Evolutionary conservation across 2,329 filamentous ascomycete species (phyloP).

Genomic region (Ceratocystis smalleyi): DNA sequence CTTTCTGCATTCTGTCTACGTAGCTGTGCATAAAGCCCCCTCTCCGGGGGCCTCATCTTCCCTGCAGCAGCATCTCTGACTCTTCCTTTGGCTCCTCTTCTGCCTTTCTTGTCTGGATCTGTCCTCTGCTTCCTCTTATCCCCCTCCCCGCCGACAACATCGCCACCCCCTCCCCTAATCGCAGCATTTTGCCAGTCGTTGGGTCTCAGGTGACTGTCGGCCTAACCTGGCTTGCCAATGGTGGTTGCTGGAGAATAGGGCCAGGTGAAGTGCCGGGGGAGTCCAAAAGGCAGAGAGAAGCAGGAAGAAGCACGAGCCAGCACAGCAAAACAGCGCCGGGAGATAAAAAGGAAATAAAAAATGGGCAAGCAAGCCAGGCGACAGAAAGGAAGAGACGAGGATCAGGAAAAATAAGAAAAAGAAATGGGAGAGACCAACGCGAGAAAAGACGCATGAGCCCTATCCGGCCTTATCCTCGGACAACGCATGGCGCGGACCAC

Average conservation of each 20-base stretch:
- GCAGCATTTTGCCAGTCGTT: neutral
- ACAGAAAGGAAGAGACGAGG: neutral
- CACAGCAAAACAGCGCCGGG: neutral
- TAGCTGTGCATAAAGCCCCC: neutral
- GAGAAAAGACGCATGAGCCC: slow-evolving; percentile 5
- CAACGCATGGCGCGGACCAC: neutral
- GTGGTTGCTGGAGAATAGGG: neutral
- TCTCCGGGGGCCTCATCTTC: neutral
- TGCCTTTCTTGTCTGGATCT: neutral
- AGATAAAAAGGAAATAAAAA: slow-evolving; percentile 3
- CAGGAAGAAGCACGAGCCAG: neutral
- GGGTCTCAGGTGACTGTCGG: neutral
- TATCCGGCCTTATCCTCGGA: slow-evolving; percentile 4
- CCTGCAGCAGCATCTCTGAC: neutral
- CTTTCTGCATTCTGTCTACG: neutral
- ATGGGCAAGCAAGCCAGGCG: too few relatives aligned
- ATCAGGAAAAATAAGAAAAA: neutral
- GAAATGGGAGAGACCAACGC: neutral
- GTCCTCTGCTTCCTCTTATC: neutral
- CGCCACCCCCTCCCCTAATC: neutral
- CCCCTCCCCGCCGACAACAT: neutral
- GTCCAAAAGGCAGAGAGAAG: neutral
- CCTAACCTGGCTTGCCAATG: neutral
- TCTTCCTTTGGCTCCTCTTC: neutral
- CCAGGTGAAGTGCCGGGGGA: neutral